These are phyloP conservation scores for Ogataea minuta DNA, from an alignment of 805 yeast species.

Conservation along the genomic window DNA sequence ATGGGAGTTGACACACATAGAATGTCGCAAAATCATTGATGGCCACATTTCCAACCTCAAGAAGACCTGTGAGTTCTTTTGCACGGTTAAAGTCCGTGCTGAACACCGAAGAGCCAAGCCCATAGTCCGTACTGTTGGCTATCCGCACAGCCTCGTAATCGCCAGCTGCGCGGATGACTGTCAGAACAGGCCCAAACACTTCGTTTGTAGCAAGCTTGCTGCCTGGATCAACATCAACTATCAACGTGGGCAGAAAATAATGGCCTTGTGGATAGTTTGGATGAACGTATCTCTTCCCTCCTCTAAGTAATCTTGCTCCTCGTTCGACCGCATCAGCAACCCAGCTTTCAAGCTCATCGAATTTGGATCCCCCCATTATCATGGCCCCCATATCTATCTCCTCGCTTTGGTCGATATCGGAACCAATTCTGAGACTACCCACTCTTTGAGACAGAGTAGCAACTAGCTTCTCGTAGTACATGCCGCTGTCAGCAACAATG, in stretches of 20 bases:
- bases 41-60: slow-evolving; percentile 89
- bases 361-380: slow-evolving; percentile 71
- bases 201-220: slow-evolving; percentile 86
- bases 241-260: slow-evolving; percentile 85
- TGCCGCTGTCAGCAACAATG: slow-evolving; percentile 61
- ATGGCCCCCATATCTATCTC: slow-evolving; percentile 96
- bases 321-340: slow-evolving; percentile 69
- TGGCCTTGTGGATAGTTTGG: slow-evolving; percentile 96
- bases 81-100: slow-evolving; percentile 61
- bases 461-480: slow-evolving; percentile 62
- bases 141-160: slow-evolving; percentile 68
- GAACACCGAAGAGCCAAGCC: slow-evolving; percentile 89
- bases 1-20: slow-evolving; percentile 93
- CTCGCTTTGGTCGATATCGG: slow-evolving; percentile 87
- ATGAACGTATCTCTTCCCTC: slow-evolving; percentile 79
- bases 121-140: slow-evolving; percentile 84
- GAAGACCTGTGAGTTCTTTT: slow-evolving; percentile 56
- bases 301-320: slow-evolving; percentile 79
- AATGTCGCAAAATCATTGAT: slow-evolving; percentile 97
- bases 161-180: slow-evolving; percentile 68
- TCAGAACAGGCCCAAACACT: slow-evolving; percentile 90
- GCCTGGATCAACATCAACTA: slow-evolving; percentile 72
- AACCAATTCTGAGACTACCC: slow-evolving; percentile 68
- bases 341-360: slow-evolving; percentile 62
- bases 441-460: slow-evolving; percentile 57